Evolutionary conservation across 495 filamentous ascomycete species (phyloP).

Genomic region (Aspergillus saccharolyticus): DNA sequence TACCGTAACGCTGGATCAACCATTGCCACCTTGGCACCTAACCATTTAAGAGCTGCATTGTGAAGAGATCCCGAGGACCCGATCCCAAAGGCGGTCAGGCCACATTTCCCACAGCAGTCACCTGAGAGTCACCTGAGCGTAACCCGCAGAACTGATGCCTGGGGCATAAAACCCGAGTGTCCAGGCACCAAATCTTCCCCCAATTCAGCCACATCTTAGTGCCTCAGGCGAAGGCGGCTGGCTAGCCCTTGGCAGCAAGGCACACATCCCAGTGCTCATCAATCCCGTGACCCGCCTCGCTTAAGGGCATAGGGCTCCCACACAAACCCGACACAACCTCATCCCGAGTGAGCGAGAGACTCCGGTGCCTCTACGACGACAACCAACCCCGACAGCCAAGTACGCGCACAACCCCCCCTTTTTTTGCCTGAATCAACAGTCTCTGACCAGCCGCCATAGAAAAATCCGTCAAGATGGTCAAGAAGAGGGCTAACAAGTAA

Average conservation of each 20-base stretch:
- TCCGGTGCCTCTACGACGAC: slow-evolving; percentile 36
- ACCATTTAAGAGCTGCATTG: not conserved
- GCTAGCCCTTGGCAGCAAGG: slow-evolving; percentile 11
- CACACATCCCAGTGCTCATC: not conserved
- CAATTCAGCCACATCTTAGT: not conserved
- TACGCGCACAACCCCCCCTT: slow-evolving; percentile 33
- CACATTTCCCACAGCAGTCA: not conserved
- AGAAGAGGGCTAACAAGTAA: slow-evolving; percentile 99
- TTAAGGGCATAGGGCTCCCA: slow-evolving; percentile 44
- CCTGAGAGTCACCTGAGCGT: not conserved
- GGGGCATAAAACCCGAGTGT: not conserved
- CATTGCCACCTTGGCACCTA: slow-evolving; percentile 9
- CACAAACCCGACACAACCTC: slow-evolving; percentile 39
- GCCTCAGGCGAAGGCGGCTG: not conserved
- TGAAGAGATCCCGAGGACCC: slow-evolving; percentile 5
- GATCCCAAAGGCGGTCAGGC: slow-evolving; percentile 3
- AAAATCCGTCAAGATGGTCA: slow-evolving; percentile 89
- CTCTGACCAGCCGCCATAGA: slow-evolving; percentile 32
- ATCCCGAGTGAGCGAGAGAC: slow-evolving; percentile 29
- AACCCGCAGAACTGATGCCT: slow-evolving; percentile 4
- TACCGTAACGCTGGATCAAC: slow-evolving; percentile 10
- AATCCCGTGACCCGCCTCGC: slow-evolving; percentile 32
- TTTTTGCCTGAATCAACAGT: slow-evolving; percentile 17
- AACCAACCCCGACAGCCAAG: slow-evolving; percentile 46
- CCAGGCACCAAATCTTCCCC: not conserved